Conservation (phyloP, 2,329 filamentous ascomycete species). For the Clonostachys rhizophaga region DNA sequence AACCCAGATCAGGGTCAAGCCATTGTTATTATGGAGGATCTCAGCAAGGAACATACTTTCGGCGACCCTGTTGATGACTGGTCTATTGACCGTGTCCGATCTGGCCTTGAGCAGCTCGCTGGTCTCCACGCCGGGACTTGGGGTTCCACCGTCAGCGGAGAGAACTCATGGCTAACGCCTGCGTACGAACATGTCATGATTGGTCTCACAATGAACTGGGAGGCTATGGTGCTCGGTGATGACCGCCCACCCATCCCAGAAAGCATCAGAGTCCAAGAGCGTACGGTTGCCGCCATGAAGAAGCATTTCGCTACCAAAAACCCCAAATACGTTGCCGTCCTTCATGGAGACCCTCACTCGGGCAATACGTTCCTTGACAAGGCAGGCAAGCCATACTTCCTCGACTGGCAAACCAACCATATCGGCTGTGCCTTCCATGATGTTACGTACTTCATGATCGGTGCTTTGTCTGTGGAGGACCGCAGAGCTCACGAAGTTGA, state of each 20-base stretch:
- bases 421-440: slow-evolving; percentile 37
- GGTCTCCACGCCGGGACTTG: slow-evolving; percentile 31
- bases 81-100: slow-evolving; percentile 20
- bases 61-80: slow-evolving; percentile 19
- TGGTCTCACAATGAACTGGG: slow-evolving; percentile 9
- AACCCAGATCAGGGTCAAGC: slow-evolving; percentile 28
- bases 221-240: slow-evolving; percentile 18
- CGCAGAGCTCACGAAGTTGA: slow-evolving; percentile 31
- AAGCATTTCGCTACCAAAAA: slow-evolving; percentile 27
- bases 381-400: slow-evolving; percentile 25
- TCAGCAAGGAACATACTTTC: slow-evolving; percentile 24
- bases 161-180: slow-evolving; percentile 24
- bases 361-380: slow-evolving; percentile 35
- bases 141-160: slow-evolving; percentile 30
- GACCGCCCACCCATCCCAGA: slow-evolving; percentile 25
- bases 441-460: slow-evolving; percentile 31
- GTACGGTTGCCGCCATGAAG: slow-evolving; percentile 25
- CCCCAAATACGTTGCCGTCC: slow-evolving; percentile 26
- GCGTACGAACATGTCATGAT: neutral
- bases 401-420: slow-evolving; percentile 35
- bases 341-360: slow-evolving; percentile 37
- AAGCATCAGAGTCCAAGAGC: slow-evolving; percentile 26
- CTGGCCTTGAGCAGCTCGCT: slow-evolving; percentile 30
- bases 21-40: slow-evolving; percentile 29
- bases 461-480: slow-evolving; percentile 28